These are phyloP conservation scores for Metarhizium robertsii DNA, from an alignment of 2,329 filamentous ascomycete species.

Conservation along the genomic window DNA sequence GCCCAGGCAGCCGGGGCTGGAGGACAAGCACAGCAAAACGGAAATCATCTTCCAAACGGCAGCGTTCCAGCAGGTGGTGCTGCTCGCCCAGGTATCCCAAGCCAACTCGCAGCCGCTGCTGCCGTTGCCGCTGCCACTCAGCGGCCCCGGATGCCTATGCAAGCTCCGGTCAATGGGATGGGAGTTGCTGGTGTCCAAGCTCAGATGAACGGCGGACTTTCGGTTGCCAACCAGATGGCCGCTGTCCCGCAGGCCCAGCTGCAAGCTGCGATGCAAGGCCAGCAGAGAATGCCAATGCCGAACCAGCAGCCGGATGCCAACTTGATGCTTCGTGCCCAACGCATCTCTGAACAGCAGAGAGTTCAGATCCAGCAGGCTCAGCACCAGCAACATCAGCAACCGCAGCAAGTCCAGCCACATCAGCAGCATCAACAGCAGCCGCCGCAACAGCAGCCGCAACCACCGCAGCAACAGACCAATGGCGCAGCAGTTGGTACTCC, in stretches of 20 bases:
- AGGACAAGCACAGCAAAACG: conserved; percentile 16
- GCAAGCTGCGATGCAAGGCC: conserved; percentile 42
- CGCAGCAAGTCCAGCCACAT: conserved; percentile 27
- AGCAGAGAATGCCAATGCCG: conserved; percentile 49
- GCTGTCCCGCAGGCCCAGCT: conserved; percentile 62
- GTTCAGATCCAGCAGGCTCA: conserved; percentile 36
- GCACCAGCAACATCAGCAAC: conserved; percentile 18
- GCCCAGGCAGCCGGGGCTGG: conserved; percentile 12
- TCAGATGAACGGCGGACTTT: conserved; percentile 42
- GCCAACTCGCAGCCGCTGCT: conserved; percentile 33
- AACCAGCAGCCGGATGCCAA: conserved; percentile 38
- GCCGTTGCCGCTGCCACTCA: conserved; percentile 27
- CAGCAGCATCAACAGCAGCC: conserved; percentile 16
- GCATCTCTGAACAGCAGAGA: conserved; percentile 57
- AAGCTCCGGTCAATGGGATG: conserved; percentile 43
- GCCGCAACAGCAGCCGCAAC: conserved; percentile 14
- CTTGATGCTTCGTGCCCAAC: conserved; percentile 53
- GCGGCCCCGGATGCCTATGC: conserved; percentile 42
- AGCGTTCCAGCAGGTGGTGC: conserved; percentile 17
- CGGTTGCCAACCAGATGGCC: conserved; percentile 50
- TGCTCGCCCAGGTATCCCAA: conserved; percentile 29
- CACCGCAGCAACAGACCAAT: conserved; percentile 19
- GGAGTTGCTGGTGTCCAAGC: conserved; percentile 31
- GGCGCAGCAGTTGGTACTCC: conserved; percentile 24
- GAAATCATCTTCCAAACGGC: conserved; percentile 17